These are phyloP conservation scores for Aphanocladium album DNA, from an alignment of 2,329 filamentous ascomycete genomes.

Conservation along the genomic window DNA sequence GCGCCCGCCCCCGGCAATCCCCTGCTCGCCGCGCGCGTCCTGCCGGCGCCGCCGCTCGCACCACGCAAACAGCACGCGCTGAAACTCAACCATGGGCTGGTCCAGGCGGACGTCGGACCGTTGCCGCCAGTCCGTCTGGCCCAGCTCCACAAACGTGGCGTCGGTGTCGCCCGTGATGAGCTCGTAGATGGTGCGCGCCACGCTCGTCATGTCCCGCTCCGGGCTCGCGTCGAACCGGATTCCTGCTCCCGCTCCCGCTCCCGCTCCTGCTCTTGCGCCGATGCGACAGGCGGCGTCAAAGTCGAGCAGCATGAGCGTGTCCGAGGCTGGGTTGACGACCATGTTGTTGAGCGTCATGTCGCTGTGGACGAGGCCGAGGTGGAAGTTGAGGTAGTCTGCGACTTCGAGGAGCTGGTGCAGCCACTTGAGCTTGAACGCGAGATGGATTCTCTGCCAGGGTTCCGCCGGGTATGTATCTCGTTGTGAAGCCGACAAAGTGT, in stretches of 20 bases:
- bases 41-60: slow-evolving; percentile 14
- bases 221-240: too few species aligned
- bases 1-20: too few species aligned
- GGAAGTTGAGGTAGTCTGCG: slow-evolving; percentile 34
- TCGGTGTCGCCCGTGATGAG: slow-evolving; percentile 29
- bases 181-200: slow-evolving; percentile 31
- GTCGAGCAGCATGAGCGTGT: slow-evolving; percentile 32
- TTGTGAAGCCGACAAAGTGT: slow-evolving; percentile 33
- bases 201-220: too few species aligned
- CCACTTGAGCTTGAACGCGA: slow-evolving; percentile 31
- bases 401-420: slow-evolving; percentile 30
- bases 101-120: slow-evolving; percentile 30
- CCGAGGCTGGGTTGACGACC: slow-evolving; percentile 27
- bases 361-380: slow-evolving; percentile 32
- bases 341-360: slow-evolving; percentile 35
- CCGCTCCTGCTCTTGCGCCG: too few species aligned
- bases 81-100: slow-evolving; percentile 24
- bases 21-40: background rate
- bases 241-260: too few species aligned
- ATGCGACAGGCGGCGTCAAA: slow-evolving; percentile 28
- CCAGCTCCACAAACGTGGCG: slow-evolving; percentile 17
- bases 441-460: slow-evolving; percentile 25
- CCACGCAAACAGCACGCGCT: slow-evolving; percentile 24
- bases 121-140: slow-evolving; percentile 25
- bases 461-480: slow-evolving; percentile 28